Conservation (phyloP, 2,329 filamentous ascomycete genomes). For the Scopulariopsis brevicaulis region DNA sequence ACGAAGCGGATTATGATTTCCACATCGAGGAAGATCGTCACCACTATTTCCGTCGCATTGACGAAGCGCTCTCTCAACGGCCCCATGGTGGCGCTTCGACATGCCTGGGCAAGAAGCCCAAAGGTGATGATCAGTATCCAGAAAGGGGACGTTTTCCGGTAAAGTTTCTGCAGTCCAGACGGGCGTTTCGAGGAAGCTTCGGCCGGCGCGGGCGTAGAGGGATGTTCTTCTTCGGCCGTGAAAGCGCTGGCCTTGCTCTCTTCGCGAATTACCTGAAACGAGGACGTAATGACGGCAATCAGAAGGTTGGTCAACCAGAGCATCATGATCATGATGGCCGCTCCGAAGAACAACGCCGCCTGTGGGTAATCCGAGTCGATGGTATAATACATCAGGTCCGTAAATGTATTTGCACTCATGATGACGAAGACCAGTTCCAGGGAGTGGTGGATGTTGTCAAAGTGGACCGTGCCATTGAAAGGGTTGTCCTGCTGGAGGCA, state of each 20-base stretch:
- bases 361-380: conserved; percentile 85
- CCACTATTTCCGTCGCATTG: conserved; percentile 56
- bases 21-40: conserved; percentile 66
- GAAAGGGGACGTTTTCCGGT: conserved; percentile 60
- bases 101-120: conserved; percentile 67
- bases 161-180: conserved; percentile 54
- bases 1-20: conserved; percentile 75
- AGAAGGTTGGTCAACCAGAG: conserved; percentile 91
- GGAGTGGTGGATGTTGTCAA: conserved; percentile 89
- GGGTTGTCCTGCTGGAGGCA: conserved; percentile 75
- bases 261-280: conserved; percentile 95
- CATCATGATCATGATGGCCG: conserved; percentile 79
- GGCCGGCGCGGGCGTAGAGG: not conserved
- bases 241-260: conserved; percentile 93
- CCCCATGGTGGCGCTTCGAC: conserved; percentile 68
- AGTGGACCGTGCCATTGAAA: conserved; percentile 76
- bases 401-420: conserved; percentile 97
- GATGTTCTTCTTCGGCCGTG: conserved; percentile 53
- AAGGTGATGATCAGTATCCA: conserved; percentile 77
- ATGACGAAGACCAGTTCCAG: conserved; percentile 93
- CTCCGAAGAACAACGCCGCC: conserved; percentile 66
- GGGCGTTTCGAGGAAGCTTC: conserved; percentile 17
- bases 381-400: conserved; percentile 87
- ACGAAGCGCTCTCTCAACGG: conserved; percentile 51
- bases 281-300: conserved; percentile 96